A percentile compares a stretch with the other conserved stretches of the same genome.
These are phyloP conservation scores for Cucurbita ficifolia DNA, from an alignment of 306 rosid species.

Conservation along the genomic window DNA sequence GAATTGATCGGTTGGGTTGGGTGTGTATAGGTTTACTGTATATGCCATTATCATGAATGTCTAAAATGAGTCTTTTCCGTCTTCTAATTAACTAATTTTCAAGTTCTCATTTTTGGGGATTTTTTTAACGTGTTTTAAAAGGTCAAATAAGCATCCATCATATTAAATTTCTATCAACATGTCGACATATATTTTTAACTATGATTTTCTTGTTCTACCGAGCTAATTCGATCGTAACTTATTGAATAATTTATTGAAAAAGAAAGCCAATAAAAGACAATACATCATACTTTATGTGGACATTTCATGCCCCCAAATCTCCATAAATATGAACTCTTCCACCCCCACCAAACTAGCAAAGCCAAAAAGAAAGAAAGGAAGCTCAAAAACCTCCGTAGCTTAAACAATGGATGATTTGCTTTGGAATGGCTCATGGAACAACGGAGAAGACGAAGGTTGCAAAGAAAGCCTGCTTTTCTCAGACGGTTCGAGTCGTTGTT, in stretches of 20 bases:
- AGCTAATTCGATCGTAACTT: neutral
- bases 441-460: neutral
- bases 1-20: neutral
- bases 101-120: too few species aligned
- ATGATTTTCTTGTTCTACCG: too few species aligned
- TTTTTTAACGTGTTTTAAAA: neutral
- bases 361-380: neutral
- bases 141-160: too few species aligned
- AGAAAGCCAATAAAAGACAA: neutral
- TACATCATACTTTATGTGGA: neutral
- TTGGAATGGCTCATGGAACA: slow-evolving; percentile 30
- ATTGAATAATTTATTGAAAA: neutral
- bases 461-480: neutral
- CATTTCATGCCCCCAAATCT: slow-evolving; percentile 50
- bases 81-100: too few species aligned
- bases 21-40: neutral
- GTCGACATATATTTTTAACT: too few species aligned
- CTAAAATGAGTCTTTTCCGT: neutral
- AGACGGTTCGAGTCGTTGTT: neutral
- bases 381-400: neutral
- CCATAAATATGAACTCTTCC: slow-evolving; percentile 38
- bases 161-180: too few species aligned
- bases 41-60: neutral
- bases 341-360: slow-evolving; percentile 50
- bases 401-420: slow-evolving; percentile 34